phyloP scores from a whole-genome alignment of 176 grass and related monocot genomes.

The Alopecurus myosuroides region DNA sequence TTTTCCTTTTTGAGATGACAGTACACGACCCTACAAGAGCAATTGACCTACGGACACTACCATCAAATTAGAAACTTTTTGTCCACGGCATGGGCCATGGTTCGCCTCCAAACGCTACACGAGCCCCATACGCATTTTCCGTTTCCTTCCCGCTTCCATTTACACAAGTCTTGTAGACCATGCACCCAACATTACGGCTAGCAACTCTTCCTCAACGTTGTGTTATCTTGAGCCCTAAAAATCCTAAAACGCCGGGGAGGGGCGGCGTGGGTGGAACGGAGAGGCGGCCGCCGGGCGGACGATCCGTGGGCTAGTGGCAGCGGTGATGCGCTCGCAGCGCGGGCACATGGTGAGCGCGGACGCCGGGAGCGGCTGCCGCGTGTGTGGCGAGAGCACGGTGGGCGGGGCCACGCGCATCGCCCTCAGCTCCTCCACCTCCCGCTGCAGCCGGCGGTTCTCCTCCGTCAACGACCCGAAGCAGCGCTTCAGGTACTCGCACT shows the following conservation, averaged over 20 bases:
- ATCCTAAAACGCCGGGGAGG: conserved; percentile 1
- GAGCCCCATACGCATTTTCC: background rate
- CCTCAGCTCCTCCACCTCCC: conserved; percentile 93
- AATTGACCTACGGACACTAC: background rate
- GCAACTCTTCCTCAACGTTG: background rate
- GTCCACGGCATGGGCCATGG: background rate
- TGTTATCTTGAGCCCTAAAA: background rate
- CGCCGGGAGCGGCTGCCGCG: conserved; percentile 72
- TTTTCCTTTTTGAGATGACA: background rate
- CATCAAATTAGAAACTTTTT: background rate
- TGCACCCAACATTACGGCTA: background rate
- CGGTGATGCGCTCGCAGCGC: conserved; percentile 82
- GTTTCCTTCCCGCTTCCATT: background rate
- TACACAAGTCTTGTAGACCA: background rate
- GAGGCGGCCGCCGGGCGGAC: background rate
- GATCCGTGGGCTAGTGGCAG: conserved; percentile 19
- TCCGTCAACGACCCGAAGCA: conserved; percentile 97
- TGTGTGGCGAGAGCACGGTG: conserved; percentile 88
- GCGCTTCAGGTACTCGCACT: conserved; percentile 95
- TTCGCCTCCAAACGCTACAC: background rate
- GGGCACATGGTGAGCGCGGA: conserved; percentile 93
- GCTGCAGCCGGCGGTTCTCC: conserved; percentile 91
- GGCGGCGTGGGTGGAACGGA: background rate
- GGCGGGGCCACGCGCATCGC: conserved; percentile 82
- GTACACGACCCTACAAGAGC: background rate